phyloP scores from a whole-genome alignment of 345 rosid species.

The Brassica carinata region DNA sequence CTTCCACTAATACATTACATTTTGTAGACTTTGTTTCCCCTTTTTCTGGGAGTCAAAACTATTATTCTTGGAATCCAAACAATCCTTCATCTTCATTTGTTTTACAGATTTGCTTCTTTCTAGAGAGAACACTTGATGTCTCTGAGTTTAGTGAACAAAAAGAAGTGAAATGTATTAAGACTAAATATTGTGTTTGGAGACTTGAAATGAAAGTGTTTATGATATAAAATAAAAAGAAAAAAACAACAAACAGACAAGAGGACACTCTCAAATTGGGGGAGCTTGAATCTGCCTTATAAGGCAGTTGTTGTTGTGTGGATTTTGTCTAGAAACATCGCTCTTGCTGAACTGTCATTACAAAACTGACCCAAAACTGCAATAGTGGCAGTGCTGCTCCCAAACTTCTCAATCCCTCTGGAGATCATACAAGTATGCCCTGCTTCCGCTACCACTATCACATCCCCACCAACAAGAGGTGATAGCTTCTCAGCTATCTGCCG shows the following conservation, averaged over 20 bases:
- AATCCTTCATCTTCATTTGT: not conserved
- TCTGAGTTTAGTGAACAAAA: conserved; percentile 41
- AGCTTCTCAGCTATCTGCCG: conserved; percentile 85
- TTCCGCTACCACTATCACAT: conserved; percentile 88
- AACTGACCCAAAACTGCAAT: conserved; percentile 80
- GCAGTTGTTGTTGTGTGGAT: conserved; percentile 44
- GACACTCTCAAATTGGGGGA: conserved; percentile 14
- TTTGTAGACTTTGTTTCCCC: not conserved
- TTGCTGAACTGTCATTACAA: conserved; percentile 57
- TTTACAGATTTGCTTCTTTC: not conserved
- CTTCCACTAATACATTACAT: conserved; percentile 11
- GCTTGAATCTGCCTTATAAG: conserved; percentile 19
- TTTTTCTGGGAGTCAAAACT: not conserved
- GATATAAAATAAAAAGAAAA: not conserved
- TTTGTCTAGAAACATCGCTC: conserved; percentile 61
- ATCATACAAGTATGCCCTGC: conserved; percentile 95
- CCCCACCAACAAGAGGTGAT: conserved; percentile 68
- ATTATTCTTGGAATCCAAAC: not conserved
- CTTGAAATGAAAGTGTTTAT: conserved; percentile 1
- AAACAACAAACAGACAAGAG: conserved; percentile 8
- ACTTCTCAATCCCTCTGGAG: conserved; percentile 90
- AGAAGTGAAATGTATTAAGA: conserved; percentile 3
- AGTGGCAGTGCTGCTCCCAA: conserved; percentile 89
- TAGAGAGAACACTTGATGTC: not conserved
- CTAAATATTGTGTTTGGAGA: not conserved